Percentiles rank a stretch among this genome's conserved stretches.
Conservation (phyloP, 495 filamentous ascomycete species). For the Podospora conica region DNA sequence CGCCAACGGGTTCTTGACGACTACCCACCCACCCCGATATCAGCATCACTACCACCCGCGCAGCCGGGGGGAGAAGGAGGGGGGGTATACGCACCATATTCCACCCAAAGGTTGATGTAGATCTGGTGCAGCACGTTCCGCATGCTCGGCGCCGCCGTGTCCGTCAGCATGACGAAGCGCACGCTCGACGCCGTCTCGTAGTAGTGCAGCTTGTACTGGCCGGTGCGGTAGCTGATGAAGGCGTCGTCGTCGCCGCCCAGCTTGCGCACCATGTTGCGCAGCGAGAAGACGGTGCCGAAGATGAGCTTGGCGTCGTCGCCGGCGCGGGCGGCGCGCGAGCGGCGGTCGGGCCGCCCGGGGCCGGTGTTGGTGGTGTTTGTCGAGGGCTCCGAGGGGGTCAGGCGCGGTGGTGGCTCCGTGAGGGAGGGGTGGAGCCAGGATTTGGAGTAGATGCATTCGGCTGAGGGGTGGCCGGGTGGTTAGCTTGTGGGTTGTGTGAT, state of each 20-base stretch:
- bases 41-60: not conserved
- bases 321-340: constrained; percentile 40
- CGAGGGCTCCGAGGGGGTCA: constrained; percentile 28
- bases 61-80: not conserved
- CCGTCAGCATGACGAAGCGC: constrained; percentile 95
- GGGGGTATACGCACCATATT: constrained; percentile 65
- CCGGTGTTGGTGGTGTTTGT: constrained; percentile 14
- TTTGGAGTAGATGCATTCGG: constrained; percentile 95
- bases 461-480: constrained; percentile 30
- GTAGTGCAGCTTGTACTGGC: constrained; percentile 96
- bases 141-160: constrained; percentile 82
- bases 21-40: constrained; percentile 38
- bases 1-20: constrained; percentile 90
- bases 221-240: constrained; percentile 85
- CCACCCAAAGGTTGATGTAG: constrained; percentile 94
- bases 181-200: constrained; percentile 95
- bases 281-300: constrained; percentile 91
- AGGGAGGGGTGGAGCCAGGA: constrained; percentile 36
- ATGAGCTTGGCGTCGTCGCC: constrained; percentile 93
- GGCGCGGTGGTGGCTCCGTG: constrained; percentile 14
- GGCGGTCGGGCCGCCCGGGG: constrained; percentile 20
- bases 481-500: constrained; percentile 15
- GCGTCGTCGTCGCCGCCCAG: constrained; percentile 86
- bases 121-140: constrained; percentile 94
- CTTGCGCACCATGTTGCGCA: constrained; percentile 95